Conservation (phyloP, 202 grass and related monocot genomes). For the Zoysia matrella region DNA sequence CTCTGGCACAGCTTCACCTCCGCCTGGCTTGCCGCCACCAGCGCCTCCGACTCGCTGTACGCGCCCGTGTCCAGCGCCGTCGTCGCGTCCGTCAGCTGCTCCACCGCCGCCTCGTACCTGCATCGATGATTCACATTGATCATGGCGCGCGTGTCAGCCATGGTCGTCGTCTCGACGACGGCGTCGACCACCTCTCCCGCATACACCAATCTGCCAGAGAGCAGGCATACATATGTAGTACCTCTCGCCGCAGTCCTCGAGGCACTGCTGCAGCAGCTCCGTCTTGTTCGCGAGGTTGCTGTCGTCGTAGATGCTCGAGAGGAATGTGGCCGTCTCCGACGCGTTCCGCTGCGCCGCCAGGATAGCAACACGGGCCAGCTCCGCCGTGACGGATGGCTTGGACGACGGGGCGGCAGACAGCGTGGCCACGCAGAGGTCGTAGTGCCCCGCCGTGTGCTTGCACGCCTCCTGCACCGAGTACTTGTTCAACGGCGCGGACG, state of each 20-base stretch:
- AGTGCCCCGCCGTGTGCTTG: slow-evolving; percentile 53
- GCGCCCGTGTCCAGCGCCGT: slow-evolving; percentile 52
- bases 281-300: slow-evolving; percentile 56
- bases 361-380: slow-evolving; percentile 54
- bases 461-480: slow-evolving; percentile 54
- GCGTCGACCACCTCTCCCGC: too few relatives aligned
- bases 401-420: slow-evolving; percentile 51
- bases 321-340: slow-evolving; percentile 49
- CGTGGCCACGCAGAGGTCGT: slow-evolving; percentile 58
- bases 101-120: slow-evolving; percentile 72
- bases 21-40: slow-evolving; percentile 53
- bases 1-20: slow-evolving; percentile 70
- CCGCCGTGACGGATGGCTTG: slow-evolving; percentile 26
- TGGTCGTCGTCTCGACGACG: neutral
- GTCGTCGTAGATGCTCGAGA: slow-evolving; percentile 57
- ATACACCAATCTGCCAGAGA: too few relatives aligned
- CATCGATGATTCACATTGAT: neutral
- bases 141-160: neutral
- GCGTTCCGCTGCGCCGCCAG: slow-evolving; percentile 56
- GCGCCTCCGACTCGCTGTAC: slow-evolving; percentile 51
- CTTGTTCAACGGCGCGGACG: neutral
- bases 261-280: slow-evolving; percentile 62
- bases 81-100: slow-evolving; percentile 65
- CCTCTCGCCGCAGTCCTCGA: slow-evolving; percentile 65
- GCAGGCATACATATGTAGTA: neutral